These are phyloP conservation scores for Fagopyrum esculentum DNA, from an alignment of 148 eudicot genomes.

Conservation along the genomic window DNA sequence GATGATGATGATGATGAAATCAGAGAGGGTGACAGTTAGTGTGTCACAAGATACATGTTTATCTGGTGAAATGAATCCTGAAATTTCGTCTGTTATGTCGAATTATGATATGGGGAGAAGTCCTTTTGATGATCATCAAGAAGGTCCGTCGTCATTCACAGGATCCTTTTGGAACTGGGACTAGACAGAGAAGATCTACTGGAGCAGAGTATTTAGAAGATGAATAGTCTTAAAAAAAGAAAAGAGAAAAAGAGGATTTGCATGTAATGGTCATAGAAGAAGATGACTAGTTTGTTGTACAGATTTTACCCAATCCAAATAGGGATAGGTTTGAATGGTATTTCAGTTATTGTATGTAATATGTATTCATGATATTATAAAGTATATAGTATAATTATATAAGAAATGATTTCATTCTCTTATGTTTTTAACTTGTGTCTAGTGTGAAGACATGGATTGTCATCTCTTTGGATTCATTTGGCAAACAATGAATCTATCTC, in stretches of 20 bases:
- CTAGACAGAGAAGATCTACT: not conserved
- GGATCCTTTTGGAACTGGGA: slow-evolving; percentile 31
- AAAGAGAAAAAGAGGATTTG: not conserved
- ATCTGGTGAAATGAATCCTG: slow-evolving; percentile 31
- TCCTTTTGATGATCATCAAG: slow-evolving; percentile 28
- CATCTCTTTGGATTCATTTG: not conserved
- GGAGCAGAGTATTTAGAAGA: not conserved
- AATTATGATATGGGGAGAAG: slow-evolving; percentile 31
- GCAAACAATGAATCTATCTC: not conserved
- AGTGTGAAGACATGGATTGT: not conserved
- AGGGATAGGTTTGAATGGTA: not conserved
- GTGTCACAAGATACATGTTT: slow-evolving; percentile 33
- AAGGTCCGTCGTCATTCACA: slow-evolving; percentile 25
- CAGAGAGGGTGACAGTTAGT: slow-evolving; percentile 25
- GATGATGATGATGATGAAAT: slow-evolving; percentile 16
- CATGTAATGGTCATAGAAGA: not conserved
- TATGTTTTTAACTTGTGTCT: not conserved
- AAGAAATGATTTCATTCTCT: not conserved
- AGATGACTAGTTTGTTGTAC: not conserved
- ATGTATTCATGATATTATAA: not conserved
- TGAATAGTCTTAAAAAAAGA: not conserved
- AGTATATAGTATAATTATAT: not conserved
- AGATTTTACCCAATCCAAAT: not conserved
- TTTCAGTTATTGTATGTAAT: slow-evolving; percentile 3
- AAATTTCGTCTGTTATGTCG: slow-evolving; percentile 25